phyloP scores from a whole-genome alignment of 345 rosid genomes.

The Ceriops zippeliana region DNA sequence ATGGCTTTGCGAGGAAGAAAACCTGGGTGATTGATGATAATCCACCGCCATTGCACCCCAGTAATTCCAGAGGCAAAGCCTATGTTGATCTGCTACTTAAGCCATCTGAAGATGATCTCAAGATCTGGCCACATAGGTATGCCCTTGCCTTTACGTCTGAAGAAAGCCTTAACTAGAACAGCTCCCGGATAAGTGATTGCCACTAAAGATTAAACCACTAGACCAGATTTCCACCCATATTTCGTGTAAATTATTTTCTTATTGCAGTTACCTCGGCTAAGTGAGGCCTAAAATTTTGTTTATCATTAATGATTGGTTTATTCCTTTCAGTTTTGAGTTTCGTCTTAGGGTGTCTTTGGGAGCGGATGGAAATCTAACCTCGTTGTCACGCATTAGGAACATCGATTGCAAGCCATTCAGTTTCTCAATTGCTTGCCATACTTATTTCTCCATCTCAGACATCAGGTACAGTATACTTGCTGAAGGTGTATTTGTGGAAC shows the following conservation, averaged over 20 bases:
- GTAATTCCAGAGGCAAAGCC: conserved; percentile 50
- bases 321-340: conserved; percentile 77
- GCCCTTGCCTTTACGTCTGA: no score
- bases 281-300: not conserved
- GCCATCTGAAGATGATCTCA: conserved; percentile 78
- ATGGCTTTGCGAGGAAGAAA: conserved; percentile 95
- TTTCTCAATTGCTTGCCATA: conserved; percentile 78
- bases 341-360: conserved; percentile 71
- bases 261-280: not conserved
- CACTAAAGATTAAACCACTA: no score
- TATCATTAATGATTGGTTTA: not conserved
- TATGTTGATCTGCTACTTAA: conserved; percentile 68
- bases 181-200: no score
- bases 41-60: conserved; percentile 63
- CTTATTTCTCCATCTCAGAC: conserved; percentile 83
- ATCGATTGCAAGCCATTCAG: conserved; percentile 75
- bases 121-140: conserved; percentile 86
- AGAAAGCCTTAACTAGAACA: no score
- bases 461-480: conserved; percentile 50
- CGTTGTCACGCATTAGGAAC: conserved; percentile 86
- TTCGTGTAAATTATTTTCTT: not conserved
- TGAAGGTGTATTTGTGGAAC: no score
- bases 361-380: conserved; percentile 59
- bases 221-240: no score
- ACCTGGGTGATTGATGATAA: conserved; percentile 66